Evolutionary conservation across 257 asterid genomes (phyloP), one percentile per base, ranked within the genome.

Genomic region (Nicotiana benthamiana): DNA sequence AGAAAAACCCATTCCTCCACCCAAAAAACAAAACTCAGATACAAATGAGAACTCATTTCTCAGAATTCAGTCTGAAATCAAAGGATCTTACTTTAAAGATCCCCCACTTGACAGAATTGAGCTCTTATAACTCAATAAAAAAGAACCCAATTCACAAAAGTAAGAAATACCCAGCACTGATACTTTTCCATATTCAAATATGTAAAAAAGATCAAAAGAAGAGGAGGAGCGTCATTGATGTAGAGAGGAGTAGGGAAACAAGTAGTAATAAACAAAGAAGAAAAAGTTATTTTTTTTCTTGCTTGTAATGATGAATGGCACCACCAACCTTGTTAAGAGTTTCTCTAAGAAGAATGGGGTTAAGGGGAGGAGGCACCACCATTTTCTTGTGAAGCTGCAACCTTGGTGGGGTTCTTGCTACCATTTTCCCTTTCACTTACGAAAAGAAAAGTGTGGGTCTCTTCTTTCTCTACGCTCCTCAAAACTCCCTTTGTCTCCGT

Each of bases 391-490:
- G 17, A 1, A 40, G 46, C 70, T 70, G 94, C 82, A 68, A 85
- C 86, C 89, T 87, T 27, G 95, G 92, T 80, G 99, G 97, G 86
- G 82, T 89, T 90, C 97, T 90, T 15, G 99, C 98, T 48, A 93
- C 98, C 99, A 95, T 95, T 84, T 82, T 82, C 22, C 15, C 36
- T 61, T 30, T 64, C 34, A 24, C 62, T 4, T 22, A 48, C 11
- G 20, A 54, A 34, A 65, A 68, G 20, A 12, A 11, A 34, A 56
- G 43, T 56, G 20, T 8, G 75, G 78, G 79, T 75, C 70, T 56
- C 77, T 53, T 72, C 56, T 27, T 57, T 30, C 84, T 30, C 46
- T 66, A 43, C 79, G 78, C 83, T 22, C 67, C 28, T 46, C 60
- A 62, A 59, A 85, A 82, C 70, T 72, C 56, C 61, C 75, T 48